Evolutionary conservation across 2,329 filamentous ascomycete genomes (phyloP).

Genomic region (Claviceps sp.): DNA sequence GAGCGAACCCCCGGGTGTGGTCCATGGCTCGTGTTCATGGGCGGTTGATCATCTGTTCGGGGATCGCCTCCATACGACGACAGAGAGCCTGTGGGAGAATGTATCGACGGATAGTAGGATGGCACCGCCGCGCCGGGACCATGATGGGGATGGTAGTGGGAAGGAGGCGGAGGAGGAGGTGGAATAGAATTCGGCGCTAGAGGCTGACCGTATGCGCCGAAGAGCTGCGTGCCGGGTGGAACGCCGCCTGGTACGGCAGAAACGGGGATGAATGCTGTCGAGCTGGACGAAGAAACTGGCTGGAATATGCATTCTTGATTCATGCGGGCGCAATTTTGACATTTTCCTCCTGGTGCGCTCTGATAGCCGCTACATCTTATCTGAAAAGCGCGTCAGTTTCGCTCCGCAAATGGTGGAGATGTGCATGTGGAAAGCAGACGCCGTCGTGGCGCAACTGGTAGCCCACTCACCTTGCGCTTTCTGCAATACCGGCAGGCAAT

Average conservation of each 20-base stretch:
- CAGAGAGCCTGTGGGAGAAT: constrained; percentile 31
- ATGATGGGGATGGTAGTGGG: constrained; percentile 8
- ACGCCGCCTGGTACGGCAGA: constrained; percentile 45
- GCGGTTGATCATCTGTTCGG: constrained; percentile 18
- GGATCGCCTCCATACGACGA: constrained; percentile 23
- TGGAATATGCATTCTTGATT: constrained; percentile 50
- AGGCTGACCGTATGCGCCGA: constrained; percentile 44
- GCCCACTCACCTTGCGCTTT: constrained; percentile 40
- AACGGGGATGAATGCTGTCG: constrained; percentile 45
- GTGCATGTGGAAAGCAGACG: background rate
- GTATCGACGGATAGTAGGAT: constrained; percentile 28
- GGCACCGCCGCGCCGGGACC: constrained; percentile 18
- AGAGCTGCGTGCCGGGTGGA: constrained; percentile 41
- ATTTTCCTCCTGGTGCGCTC: constrained; percentile 44
- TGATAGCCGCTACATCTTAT: constrained; percentile 50
- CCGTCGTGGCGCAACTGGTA: constrained; percentile 3
- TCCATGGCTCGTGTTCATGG: constrained; percentile 13
- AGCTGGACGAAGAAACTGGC: constrained; percentile 41
- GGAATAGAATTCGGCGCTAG: constrained; percentile 24
- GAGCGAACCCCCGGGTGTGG: constrained; percentile 21
- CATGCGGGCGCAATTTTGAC: constrained; percentile 47
- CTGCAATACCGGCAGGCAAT: constrained; percentile 48
- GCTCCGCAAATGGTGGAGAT: background rate
- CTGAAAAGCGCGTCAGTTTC: constrained; percentile 17
- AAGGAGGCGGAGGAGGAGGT: constrained; percentile 4